Percentiles rank a stretch among this genome's conserved stretches.
These are phyloP conservation scores for Paxillus rubicundulus DNA, from an alignment of 768 basidiomycete species.

Conservation along the genomic window DNA sequence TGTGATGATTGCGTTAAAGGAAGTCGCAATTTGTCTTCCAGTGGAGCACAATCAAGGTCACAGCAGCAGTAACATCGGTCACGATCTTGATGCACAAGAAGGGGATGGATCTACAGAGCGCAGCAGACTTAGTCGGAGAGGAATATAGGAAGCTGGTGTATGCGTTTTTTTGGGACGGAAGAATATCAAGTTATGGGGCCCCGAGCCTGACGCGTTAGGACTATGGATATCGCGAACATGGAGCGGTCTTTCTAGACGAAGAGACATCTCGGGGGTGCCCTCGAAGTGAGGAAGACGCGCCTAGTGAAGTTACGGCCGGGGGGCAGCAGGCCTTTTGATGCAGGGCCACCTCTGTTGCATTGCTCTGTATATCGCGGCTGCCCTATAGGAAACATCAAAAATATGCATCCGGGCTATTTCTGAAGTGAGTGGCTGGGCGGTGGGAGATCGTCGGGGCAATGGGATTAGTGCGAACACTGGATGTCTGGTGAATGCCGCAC, in stretches of 20 bases:
- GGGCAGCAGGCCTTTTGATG: too few relatives aligned
- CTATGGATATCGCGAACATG: constrained; percentile 64
- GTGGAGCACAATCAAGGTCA: constrained; percentile 69
- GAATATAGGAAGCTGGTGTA: constrained; percentile 51
- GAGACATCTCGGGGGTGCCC: constrained; percentile 61
- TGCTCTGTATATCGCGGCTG: not conserved
- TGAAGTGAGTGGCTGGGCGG: not conserved
- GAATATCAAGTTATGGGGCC: constrained; percentile 50
- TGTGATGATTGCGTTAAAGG: too few relatives aligned
- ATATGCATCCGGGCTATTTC: not conserved
- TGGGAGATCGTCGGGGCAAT: not conserved
- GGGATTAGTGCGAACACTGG: not conserved
- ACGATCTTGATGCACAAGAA: constrained; percentile 64
- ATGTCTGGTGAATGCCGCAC: not conserved
- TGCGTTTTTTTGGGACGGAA: constrained; percentile 43
- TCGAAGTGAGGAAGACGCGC: constrained; percentile 48
- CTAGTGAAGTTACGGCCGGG: constrained; percentile 23
- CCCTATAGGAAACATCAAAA: too few relatives aligned
- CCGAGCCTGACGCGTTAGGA: constrained; percentile 52
- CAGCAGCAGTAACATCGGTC: constrained; percentile 63
- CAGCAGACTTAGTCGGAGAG: constrained; percentile 54
- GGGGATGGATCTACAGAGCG: constrained; percentile 52
- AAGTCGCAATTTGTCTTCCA: too few relatives aligned
- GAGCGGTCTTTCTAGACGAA: constrained; percentile 71
- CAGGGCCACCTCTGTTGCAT: not conserved